Conservation (phyloP, 768 basidiomycete species). For the Hydnum rufescens region DNA sequence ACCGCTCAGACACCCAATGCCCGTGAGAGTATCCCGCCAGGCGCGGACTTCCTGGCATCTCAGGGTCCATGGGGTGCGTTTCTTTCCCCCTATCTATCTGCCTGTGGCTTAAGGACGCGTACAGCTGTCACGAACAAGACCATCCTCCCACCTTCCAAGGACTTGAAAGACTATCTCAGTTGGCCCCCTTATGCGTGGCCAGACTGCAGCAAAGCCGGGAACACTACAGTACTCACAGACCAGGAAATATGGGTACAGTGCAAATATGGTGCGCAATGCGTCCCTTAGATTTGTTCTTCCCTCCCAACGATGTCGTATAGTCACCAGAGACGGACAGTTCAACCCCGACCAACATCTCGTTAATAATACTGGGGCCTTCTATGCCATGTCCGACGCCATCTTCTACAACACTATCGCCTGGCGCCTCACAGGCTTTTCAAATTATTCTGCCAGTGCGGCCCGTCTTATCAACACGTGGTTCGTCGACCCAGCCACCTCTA, state of each 20-base stretch:
- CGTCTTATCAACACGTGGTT: constrained; percentile 38
- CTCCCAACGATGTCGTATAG: neutral
- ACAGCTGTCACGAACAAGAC: constrained; percentile 10
- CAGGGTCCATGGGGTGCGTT: constrained; percentile 11
- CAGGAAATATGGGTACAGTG: constrained; percentile 40
- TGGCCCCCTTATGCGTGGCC: constrained; percentile 27
- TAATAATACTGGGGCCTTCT: constrained; percentile 35
- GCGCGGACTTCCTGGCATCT: constrained; percentile 3
- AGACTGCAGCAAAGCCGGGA: constrained; percentile 35
- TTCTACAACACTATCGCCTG: constrained; percentile 41
- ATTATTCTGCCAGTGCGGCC: constrained; percentile 27
- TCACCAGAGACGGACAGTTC: constrained; percentile 35
- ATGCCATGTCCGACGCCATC: constrained; percentile 36
- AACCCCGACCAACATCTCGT: constrained; percentile 42
- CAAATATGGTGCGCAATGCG: constrained; percentile 21
- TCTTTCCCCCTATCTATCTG: neutral
- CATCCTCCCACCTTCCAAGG: constrained; percentile 6
- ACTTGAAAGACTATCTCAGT: constrained; percentile 12
- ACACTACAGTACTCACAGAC: constrained; percentile 34
- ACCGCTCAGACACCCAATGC: constrained; percentile 2
- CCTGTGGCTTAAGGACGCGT: neutral
- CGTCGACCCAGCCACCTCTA: constrained; percentile 31
- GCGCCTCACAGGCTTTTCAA: constrained; percentile 23
- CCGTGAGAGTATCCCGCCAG: constrained; percentile 6
- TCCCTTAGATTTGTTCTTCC: neutral